Evolutionary conservation across 169 alveolate genomes (phyloP).

Genomic region (Theileria sp.): DNA sequence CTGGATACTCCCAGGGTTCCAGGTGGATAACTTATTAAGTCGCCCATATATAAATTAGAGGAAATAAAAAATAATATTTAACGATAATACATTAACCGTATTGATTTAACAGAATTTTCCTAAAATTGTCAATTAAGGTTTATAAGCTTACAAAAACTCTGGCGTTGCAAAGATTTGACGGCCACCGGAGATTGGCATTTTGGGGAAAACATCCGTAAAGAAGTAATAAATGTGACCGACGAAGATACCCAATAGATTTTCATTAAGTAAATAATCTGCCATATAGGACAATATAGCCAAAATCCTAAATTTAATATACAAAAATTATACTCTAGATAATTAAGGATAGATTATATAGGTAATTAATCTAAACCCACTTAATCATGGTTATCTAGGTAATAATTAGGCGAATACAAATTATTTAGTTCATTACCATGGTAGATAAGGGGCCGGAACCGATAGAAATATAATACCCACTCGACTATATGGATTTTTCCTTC

Average conservation of each 20-base stretch:
- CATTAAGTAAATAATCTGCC: constrained; percentile 84
- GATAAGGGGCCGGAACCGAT: constrained; percentile 88
- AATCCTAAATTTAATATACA: constrained; percentile 62
- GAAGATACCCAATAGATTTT: constrained; percentile 83
- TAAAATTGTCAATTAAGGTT: constrained; percentile 31
- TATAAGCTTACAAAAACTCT: constrained; percentile 62
- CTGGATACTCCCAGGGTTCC: constrained; percentile 24
- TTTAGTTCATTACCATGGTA: constrained; percentile 77
- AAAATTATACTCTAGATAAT: neutral
- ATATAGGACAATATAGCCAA: constrained; percentile 77
- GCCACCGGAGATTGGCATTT: constrained; percentile 86
- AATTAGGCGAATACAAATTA: no score
- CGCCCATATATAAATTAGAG: neutral
- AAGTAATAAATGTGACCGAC: constrained; percentile 89
- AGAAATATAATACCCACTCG: constrained; percentile 82
- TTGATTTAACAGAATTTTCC: constrained; percentile 49
- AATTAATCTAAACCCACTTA: no score
- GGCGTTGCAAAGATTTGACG: constrained; percentile 85
- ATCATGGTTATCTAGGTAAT: no score
- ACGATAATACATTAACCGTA: constrained; percentile 18
- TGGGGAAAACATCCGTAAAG: constrained; percentile 87
- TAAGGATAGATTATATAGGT: neutral
- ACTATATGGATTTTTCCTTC: constrained; percentile 85
- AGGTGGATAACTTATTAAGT: neutral
- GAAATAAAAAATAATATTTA: neutral